Conservation (phyloP, 768 basidiomycete genomes). For the Suillus tomentosus region DNA sequence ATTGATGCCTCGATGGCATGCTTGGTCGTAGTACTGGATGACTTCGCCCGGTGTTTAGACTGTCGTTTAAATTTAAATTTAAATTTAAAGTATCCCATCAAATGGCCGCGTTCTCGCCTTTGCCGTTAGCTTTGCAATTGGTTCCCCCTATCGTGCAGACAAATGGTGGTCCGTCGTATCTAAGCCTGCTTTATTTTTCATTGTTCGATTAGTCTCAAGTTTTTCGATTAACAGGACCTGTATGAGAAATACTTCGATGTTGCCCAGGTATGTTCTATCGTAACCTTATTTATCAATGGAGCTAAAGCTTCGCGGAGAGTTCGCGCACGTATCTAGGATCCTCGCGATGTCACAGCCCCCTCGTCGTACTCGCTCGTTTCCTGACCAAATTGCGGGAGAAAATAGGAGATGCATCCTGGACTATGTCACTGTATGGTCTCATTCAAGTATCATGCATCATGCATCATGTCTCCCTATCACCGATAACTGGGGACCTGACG, state of each 20-base stretch:
- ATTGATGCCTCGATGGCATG: slow-evolving; percentile 11
- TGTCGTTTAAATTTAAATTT: background rate
- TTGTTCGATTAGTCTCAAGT: background rate
- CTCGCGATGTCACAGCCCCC: slow-evolving; percentile 76
- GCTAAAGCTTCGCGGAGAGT: background rate
- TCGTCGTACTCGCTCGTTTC: slow-evolving; percentile 63
- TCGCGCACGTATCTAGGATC: slow-evolving; percentile 60
- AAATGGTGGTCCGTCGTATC: background rate
- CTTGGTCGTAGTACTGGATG: background rate
- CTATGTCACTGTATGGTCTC: too few relatives aligned
- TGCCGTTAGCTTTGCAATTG: too few relatives aligned
- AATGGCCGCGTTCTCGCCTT: too few relatives aligned
- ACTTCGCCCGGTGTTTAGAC: background rate
- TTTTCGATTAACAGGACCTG: slow-evolving; percentile 67
- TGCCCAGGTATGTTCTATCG: slow-evolving; percentile 60
- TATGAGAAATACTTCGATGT: slow-evolving; percentile 96
- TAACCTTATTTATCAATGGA: background rate
- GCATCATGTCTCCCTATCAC: too few relatives aligned
- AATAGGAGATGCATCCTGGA: too few relatives aligned
- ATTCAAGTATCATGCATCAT: too few relatives aligned
- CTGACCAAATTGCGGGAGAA: too few relatives aligned
- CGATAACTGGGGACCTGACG: too few relatives aligned
- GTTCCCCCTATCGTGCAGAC: too few relatives aligned
- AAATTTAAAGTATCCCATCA: background rate
- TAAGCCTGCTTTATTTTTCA: background rate